Base-by-base conservation (phyloP, 116 monocot genomes). In the Iris pallida region DNA sequence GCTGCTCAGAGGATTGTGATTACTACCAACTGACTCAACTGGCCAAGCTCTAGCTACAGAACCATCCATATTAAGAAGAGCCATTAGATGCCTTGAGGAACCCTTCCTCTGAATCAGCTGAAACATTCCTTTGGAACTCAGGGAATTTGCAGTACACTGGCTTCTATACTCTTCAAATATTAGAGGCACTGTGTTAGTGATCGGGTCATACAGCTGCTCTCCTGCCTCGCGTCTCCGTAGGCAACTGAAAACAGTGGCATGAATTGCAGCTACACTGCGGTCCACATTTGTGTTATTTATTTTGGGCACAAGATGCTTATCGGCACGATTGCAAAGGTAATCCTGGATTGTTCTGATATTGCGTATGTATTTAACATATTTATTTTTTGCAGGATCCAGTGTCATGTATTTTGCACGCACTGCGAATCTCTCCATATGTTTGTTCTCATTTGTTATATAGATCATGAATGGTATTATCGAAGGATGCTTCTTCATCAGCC, bases 341-440 rank as follows among this genome's bases (percentile, higher is more conserved):
- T 95, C 94, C 75, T 95, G 90, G 69, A 90, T 90, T 8, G 81
- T 79, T 68, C 94, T 81, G 55, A 95, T 95, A 45, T 95, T 95
- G n/a, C 85, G 78, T 8, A 90, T 90, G 57, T 95, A 95, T 54
- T 95, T 95, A 0, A 95, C 80, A 53, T 95, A 95, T 53, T 90
- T 95, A 56, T 95, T 95, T 66, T 86, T 95, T 57, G 85, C 67
- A 20, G 94, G 90, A 48, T 95, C 94, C 55, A 95, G 55, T 16
- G 90, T 90, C 94, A 95, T 95, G 71, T 95, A 95, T 46, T 95
- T 90, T 61, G 94, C 94, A 62, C 94, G 90, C 17, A 95, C 88
- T n/a, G 90, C 94, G 81, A 95, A 95, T 54, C 90, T 70, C 63
- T 95, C 94, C 79, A 83, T 83, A 69, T 95, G 94, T 64, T 95